phyloP scores from a whole-genome alignment of 805 yeast species.

The Lachancea lanzarotensis region DNA sequence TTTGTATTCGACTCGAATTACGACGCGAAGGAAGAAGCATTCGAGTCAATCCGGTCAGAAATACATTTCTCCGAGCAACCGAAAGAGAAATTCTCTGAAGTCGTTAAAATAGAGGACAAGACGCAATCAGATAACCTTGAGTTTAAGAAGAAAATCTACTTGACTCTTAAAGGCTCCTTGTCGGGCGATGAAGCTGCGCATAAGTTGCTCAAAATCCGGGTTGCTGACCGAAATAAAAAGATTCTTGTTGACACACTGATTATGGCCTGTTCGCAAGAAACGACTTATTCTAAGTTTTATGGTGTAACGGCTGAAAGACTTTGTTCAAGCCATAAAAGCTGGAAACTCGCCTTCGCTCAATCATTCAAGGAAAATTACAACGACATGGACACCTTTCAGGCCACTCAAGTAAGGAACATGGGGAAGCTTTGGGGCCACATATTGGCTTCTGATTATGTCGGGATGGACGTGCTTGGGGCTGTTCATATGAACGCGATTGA shows the following conservation, averaged over 20 bases:
- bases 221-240: constrained; percentile 38
- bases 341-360: constrained; percentile 50
- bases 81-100: constrained; percentile 10
- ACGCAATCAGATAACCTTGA: constrained; percentile 59
- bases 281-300: constrained; percentile 77
- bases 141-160: constrained; percentile 69
- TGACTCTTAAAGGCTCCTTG: constrained; percentile 83
- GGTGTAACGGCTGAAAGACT: constrained; percentile 71
- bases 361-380: constrained; percentile 53
- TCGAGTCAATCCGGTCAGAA: constrained; percentile 10
- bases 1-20: constrained; percentile 12
- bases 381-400: constrained; percentile 59
- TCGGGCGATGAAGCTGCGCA: constrained; percentile 91
- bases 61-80: constrained; percentile 16
- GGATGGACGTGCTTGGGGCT: constrained; percentile 52
- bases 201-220: constrained; percentile 54
- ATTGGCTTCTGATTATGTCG: constrained; percentile 61
- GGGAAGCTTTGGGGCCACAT: constrained; percentile 85
- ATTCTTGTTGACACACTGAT: constrained; percentile 66
- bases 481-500: constrained; percentile 60
- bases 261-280: constrained; percentile 78
- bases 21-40: constrained; percentile 9
- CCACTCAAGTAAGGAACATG: constrained; percentile 66
- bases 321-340: constrained; percentile 41
- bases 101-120: constrained; percentile 45